phyloP scores from a whole-genome alignment of 2,329 filamentous ascomycete species.

The Rutstroemia sp. region DNA sequence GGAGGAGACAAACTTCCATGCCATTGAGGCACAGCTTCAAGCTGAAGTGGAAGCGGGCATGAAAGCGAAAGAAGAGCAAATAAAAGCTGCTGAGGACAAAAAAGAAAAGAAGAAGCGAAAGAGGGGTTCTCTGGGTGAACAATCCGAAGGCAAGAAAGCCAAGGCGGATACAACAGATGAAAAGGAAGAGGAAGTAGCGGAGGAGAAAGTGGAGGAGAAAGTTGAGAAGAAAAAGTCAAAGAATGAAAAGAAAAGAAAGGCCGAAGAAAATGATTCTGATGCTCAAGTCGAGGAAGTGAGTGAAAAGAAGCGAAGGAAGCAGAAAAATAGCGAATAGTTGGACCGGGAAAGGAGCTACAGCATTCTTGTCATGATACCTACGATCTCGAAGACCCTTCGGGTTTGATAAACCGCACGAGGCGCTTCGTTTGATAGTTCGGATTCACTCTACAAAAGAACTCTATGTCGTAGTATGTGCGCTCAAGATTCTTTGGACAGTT shows the following conservation, averaged over 20 bases:
- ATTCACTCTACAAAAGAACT: too few species aligned
- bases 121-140: slow-evolving; percentile 6
- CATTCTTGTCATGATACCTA: background rate
- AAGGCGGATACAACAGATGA: slow-evolving; percentile 12
- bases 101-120: slow-evolving; percentile 16
- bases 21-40: slow-evolving; percentile 17
- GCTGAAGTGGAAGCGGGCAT: slow-evolving; percentile 19
- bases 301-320: slow-evolving; percentile 1
- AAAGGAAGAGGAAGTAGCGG: background rate
- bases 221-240: background rate
- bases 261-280: background rate
- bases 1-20: slow-evolving; percentile 18
- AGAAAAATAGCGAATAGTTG: background rate
- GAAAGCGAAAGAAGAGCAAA: slow-evolving; percentile 12
- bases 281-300: background rate
- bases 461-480: too few species aligned
- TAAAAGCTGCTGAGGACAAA: slow-evolving; percentile 11
- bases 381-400: background rate
- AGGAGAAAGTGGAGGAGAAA: slow-evolving; percentile 1
- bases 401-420: background rate
- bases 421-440: too few species aligned
- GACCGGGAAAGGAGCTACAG: background rate
- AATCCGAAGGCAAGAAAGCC: slow-evolving; percentile 6
- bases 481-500: too few species aligned
- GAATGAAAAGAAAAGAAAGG: slow-evolving; percentile 5